Evolutionary conservation across 495 filamentous ascomycete species (phyloP).

Genomic region (Baudoinia panamericana): DNA sequence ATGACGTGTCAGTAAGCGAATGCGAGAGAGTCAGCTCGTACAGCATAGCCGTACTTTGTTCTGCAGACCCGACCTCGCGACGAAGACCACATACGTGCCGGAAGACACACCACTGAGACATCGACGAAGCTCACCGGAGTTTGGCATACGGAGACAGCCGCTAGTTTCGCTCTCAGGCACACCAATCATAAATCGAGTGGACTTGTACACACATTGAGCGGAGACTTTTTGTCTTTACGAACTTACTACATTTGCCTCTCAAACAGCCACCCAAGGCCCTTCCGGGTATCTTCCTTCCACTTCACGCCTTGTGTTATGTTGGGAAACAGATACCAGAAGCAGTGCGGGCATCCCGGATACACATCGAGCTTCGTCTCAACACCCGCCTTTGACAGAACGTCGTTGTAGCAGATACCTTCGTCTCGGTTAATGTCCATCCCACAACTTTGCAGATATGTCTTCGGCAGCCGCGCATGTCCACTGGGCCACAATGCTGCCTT

Average conservation of each 20-base stretch:
- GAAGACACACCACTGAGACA: too few species aligned
- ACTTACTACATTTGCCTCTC: not conserved
- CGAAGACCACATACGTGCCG: too few species aligned
- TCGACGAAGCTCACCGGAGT: too few species aligned
- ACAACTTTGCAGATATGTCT: constrained; percentile 29
- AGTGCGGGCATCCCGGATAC: constrained; percentile 34
- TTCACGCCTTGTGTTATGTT: constrained; percentile 1
- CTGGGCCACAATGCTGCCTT: constrained; percentile 6
- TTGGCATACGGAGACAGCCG: too few species aligned
- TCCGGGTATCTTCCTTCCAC: constrained; percentile 15
- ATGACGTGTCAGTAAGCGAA: too few species aligned
- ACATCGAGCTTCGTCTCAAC: constrained; percentile 28
- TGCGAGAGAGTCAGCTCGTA: too few species aligned
- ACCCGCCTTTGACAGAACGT: constrained; percentile 17
- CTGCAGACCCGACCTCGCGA: too few species aligned
- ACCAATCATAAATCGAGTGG: too few species aligned
- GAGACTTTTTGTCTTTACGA: not conserved
- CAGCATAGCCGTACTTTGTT: too few species aligned
- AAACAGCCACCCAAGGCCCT: constrained; percentile 19
- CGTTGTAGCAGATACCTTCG: constrained; percentile 14
- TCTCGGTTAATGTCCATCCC: constrained; percentile 27
- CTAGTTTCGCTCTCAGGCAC: too few species aligned
- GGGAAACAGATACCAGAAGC: constrained; percentile 24
- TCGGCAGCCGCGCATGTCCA: constrained; percentile 23
- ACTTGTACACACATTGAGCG: not conserved